A percentile compares a stretch with the other conserved stretches of the same genome.
Evolutionary conservation across 2,329 filamentous ascomycete species (phyloP).

Genomic region (Aureobasidium namibiae): DNA sequence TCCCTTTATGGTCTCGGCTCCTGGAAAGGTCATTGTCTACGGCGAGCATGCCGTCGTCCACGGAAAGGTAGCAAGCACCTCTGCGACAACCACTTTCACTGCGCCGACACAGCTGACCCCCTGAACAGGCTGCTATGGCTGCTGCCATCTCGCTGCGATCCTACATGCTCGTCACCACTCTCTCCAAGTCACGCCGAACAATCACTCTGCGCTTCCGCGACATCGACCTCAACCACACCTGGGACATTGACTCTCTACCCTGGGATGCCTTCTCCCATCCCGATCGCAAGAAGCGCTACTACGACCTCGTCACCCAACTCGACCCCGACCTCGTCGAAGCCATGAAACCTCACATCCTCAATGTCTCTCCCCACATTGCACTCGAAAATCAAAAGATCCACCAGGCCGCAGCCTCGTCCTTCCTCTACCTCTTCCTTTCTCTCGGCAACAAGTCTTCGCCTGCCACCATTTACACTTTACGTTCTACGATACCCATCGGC

Average conservation of each 20-base stretch:
- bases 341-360: conserved; percentile 67
- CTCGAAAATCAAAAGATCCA: conserved; percentile 76
- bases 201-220: conserved; percentile 86
- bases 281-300: conserved; percentile 89
- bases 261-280: conserved; percentile 76
- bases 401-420: conserved; percentile 69
- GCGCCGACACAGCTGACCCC: background rate
- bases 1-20: conserved; percentile 93
- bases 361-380: conserved; percentile 58
- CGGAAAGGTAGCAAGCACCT: conserved; percentile 66
- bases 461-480: conserved; percentile 79
- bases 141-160: conserved; percentile 91
- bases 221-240: conserved; percentile 80
- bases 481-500: conserved; percentile 87
- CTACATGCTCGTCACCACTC: conserved; percentile 88
- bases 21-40: conserved; percentile 96
- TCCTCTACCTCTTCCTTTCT: conserved; percentile 88
- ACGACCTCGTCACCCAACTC: conserved; percentile 69
- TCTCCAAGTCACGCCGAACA: conserved; percentile 84
- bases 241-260: conserved; percentile 86
- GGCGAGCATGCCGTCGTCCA: conserved; percentile 98
- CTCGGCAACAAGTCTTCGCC: conserved; percentile 71
- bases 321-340: conserved; percentile 75
- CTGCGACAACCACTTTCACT: background rate
- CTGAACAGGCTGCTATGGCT: conserved; percentile 70